Base-by-base conservation (phyloP, 1,284 basidiomycete species). In the Erythrobasidium hasegawianum region DNA sequence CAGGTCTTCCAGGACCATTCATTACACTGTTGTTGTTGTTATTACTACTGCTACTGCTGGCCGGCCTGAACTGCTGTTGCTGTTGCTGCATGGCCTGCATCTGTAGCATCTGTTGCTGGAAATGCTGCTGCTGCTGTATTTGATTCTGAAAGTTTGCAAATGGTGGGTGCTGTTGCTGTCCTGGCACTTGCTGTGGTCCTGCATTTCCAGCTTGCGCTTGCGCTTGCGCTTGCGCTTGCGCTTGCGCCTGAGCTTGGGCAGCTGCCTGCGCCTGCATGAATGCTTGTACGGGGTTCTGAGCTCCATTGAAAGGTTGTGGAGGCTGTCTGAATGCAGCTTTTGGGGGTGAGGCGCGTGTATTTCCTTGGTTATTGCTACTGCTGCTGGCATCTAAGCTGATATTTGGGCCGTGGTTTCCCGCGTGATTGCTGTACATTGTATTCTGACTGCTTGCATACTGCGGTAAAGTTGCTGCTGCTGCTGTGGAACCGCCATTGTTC, bases 201-300 rank as follows among this genome's bases (percentile, higher is more conserved):
- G 33, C 24, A 18, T 39, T 24, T 40, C 39, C 24, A n/a, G 18
- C 38, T 40, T 57, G 56, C 20, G 18, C 38, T 29, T 56, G 54
- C 20, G 11, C 27, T 54, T 67, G 64, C 57, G 40, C 50, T 50
- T 61, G 65, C 20, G 41, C 55, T 58, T 65, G 61, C 27, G 39
- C 40, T 26, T 53, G 55, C 3, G 55, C 62, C 18, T 64, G 60
- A 24, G 50, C 52, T 56, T 64, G 61, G 11, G 47, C 20, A 29
- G 54, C 53, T 22, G 50, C 52, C 29, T 64, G 61, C 54, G 54
- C 54, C n/a, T 57, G 61, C 24, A 47, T n/a, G 43, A 18, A 47
- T n/a, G 43, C 43, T 24, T 20, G 20, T 18, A 18, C 55, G n/a
- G 16, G 26, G 14, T 59, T n/a, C 45, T 16, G 57, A 27, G 40